Conservation (phyloP, 139 green algal species). For the Haematococcus sp. region DNA sequence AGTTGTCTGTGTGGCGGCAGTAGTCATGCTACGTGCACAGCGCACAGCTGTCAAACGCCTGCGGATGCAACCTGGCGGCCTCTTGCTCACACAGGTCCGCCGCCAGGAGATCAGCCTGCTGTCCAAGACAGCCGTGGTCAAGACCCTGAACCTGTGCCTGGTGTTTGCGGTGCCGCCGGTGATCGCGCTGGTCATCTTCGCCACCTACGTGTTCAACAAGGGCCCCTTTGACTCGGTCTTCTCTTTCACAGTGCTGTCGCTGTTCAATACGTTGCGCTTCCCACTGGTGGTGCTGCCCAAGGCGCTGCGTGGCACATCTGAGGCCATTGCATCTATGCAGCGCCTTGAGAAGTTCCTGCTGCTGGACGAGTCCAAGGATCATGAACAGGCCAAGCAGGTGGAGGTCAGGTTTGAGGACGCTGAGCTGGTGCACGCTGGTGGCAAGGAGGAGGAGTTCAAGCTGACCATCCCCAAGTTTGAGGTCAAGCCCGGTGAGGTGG, state of each 20-base stretch:
- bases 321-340: constrained; percentile 26
- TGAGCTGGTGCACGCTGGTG: too few relatives aligned
- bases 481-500: constrained; percentile 48
- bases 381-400: constrained; percentile 1
- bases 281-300: constrained; percentile 78
- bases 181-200: constrained; percentile 55
- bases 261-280: constrained; percentile 83
- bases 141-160: constrained; percentile 65
- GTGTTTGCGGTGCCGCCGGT: constrained; percentile 63
- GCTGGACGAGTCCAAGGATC: constrained; percentile 36
- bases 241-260: constrained; percentile 70
- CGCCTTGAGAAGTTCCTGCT: constrained; percentile 53
- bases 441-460: constrained; percentile 43
- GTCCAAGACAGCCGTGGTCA: constrained; percentile 43
- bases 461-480: constrained; percentile 46
- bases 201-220: constrained; percentile 55
- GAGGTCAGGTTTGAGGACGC: constrained; percentile 24
- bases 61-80: too few relatives aligned
- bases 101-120: constrained; percentile 42
- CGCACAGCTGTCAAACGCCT: too few relatives aligned
- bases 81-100: constrained; percentile 38
- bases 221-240: constrained; percentile 42
- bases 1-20: not conserved
- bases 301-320: constrained; percentile 53
- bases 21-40: too few relatives aligned